Conservation (phyloP, 805 yeast species). For the Candida nanaspora region DNA sequence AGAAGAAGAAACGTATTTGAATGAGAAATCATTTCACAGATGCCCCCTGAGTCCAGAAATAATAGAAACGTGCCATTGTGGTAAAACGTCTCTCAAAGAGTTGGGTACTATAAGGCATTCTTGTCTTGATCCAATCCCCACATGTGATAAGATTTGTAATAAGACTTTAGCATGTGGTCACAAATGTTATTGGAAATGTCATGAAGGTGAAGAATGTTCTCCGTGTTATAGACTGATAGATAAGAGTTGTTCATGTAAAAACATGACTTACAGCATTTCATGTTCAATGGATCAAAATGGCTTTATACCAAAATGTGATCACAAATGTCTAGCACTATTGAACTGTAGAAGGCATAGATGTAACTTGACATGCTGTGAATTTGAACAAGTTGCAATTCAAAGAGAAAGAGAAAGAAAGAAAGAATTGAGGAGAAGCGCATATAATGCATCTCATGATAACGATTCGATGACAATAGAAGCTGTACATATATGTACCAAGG, state of each 20-base stretch:
- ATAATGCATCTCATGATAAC: conserved; percentile 31
- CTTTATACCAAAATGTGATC: conserved; percentile 51
- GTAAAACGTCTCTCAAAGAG: conserved; percentile 44
- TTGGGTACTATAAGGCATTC: conserved; percentile 33
- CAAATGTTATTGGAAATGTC: conserved; percentile 62
- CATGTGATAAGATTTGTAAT: conserved; percentile 61
- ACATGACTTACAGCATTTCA: conserved; percentile 49
- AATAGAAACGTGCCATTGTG: conserved; percentile 73
- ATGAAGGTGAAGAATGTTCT: conserved; percentile 61
- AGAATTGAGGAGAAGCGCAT: conserved; percentile 13
- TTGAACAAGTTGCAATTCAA: conserved; percentile 51
- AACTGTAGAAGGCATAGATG: conserved; percentile 83
- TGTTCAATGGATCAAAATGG: conserved; percentile 52
- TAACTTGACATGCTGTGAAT: conserved; percentile 58
- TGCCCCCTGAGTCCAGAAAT: conserved; percentile 62
- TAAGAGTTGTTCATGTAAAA: conserved; percentile 56
- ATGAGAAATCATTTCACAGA: conserved; percentile 15
- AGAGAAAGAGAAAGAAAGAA: conserved; percentile 47
- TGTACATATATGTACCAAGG: conserved; percentile 61
- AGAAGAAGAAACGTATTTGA: conserved; percentile 6
- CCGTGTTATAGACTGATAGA: conserved; percentile 52
- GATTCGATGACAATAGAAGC: conserved; percentile 60
- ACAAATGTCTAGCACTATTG: conserved; percentile 66
- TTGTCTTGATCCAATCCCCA: conserved; percentile 77
- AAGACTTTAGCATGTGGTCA: conserved; percentile 69